These are phyloP conservation scores for Fusarium anguioides DNA, from an alignment of 2,329 filamentous ascomycete species.

Conservation along the genomic window DNA sequence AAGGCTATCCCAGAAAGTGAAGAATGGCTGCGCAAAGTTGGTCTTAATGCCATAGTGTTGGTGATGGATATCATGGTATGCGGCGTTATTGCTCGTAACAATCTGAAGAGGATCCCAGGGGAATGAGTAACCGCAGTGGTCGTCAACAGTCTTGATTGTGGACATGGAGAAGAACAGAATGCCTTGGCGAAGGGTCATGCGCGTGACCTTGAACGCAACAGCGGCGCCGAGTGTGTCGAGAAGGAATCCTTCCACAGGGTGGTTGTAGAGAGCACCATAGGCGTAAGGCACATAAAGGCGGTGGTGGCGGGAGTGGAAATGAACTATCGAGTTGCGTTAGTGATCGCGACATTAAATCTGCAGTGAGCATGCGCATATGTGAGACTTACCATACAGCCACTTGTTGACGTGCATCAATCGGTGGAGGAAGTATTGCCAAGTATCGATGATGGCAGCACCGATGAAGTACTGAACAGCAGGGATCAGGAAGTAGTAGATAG, in stretches of 20 bases:
- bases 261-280: slow-evolving; percentile 96
- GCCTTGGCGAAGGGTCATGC: slow-evolving; percentile 86
- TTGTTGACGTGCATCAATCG: slow-evolving; percentile 97
- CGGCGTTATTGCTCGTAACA: slow-evolving; percentile 93
- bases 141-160: slow-evolving; percentile 96
- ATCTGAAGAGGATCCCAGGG: slow-evolving; percentile 95
- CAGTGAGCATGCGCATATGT: neutral
- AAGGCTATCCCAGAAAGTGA: slow-evolving; percentile 92
- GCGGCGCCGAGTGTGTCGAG: slow-evolving; percentile 91
- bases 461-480: slow-evolving; percentile 81
- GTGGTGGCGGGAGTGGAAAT: slow-evolving; percentile 95
- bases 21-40: slow-evolving; percentile 91
- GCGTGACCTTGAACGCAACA: slow-evolving; percentile 81
- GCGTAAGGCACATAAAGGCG: slow-evolving; percentile 97
- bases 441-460: slow-evolving; percentile 84
- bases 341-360: neutral
- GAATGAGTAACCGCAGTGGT: slow-evolving; percentile 96
- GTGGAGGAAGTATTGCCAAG: slow-evolving; percentile 98
- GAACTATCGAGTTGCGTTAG: slow-evolving; percentile 62
- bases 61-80: slow-evolving; percentile 98
- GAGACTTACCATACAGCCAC: slow-evolving; percentile 88
- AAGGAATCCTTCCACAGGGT: slow-evolving; percentile 92
- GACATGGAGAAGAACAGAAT: slow-evolving; percentile 91
- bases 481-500: slow-evolving; percentile 82
- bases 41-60: slow-evolving; percentile 99